Percentiles rank a stretch among this genome's conserved stretches.
Conservation (phyloP, 495 filamentous ascomycete genomes). For the Penicillium samsonianum region DNA sequence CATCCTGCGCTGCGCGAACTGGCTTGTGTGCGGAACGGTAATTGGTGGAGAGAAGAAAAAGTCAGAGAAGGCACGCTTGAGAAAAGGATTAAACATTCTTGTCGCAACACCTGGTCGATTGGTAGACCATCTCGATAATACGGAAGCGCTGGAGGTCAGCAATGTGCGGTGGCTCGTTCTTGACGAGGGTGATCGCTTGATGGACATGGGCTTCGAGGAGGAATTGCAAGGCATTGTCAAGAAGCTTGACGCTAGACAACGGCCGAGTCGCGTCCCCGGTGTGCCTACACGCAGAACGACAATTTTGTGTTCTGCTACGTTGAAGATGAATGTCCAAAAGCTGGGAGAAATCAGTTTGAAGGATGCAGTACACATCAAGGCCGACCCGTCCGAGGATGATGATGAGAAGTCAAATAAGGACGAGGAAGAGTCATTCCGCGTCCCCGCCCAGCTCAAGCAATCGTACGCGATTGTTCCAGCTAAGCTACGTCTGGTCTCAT, state of each 20-base stretch:
- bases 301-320: conserved; percentile 91
- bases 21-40: conserved; percentile 89
- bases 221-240: conserved; percentile 78
- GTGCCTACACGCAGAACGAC: conserved; percentile 80
- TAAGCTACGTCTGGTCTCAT: conserved; percentile 84
- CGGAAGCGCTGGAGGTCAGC: conserved; percentile 81
- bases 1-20: conserved; percentile 77
- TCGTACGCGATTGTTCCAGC: conserved; percentile 81
- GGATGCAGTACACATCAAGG: conserved; percentile 84
- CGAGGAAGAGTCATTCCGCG: conserved; percentile 64
- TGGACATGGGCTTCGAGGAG: conserved; percentile 96
- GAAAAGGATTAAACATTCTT: conserved; percentile 93
- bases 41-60: conserved; percentile 98
- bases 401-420: conserved; percentile 41
- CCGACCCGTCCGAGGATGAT: conserved; percentile 53
- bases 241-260: conserved; percentile 60
- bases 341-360: conserved; percentile 93
- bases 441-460: conserved; percentile 91
- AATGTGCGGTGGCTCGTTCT: conserved; percentile 91
- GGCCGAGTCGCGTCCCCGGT: conserved; percentile 48
- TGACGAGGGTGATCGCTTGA: conserved; percentile 93
- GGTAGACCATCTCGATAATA: conserved; percentile 88
- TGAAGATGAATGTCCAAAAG: conserved; percentile 94
- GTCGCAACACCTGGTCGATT: conserved; percentile 92
- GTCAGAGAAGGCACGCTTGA: conserved; percentile 86